Conservation (phyloP, 2,329 filamentous ascomycete species). For the Ceratocystis colombiana region DNA sequence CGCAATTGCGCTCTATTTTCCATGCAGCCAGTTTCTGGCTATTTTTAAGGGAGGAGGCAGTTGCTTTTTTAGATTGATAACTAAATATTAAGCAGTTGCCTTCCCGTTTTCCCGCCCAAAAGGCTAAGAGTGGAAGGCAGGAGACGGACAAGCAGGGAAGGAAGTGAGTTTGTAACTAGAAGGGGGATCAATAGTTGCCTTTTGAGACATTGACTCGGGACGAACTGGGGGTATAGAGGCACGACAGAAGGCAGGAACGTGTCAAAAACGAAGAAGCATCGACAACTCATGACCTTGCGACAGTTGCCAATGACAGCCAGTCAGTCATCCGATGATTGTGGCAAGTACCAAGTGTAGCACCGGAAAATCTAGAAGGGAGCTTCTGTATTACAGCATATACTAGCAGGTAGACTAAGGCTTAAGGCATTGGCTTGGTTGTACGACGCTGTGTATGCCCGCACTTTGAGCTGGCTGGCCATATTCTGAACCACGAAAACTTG, state of each 20-base stretch:
- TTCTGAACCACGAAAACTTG: not conserved
- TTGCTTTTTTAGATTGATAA: not conserved
- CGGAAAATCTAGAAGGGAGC: too few relatives aligned
- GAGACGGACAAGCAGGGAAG: not conserved
- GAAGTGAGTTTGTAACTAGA: not conserved
- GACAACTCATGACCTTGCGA: not conserved
- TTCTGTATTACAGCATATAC: too few relatives aligned
- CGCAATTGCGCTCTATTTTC: not conserved
- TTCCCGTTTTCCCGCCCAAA: not conserved
- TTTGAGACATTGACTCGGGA: constrained; percentile 14
- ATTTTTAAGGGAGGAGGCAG: not conserved
- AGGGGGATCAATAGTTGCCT: not conserved
- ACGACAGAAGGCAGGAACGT: constrained; percentile 10
- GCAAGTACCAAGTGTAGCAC: not conserved
- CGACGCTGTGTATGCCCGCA: too few relatives aligned
- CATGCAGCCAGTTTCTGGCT: not conserved
- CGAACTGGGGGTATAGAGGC: not conserved
- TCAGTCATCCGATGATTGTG: constrained; percentile 11
- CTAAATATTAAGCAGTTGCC: not conserved
- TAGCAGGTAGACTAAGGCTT: too few relatives aligned
- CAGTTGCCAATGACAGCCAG: not conserved
- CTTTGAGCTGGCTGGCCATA: not conserved
- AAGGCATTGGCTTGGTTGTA: too few relatives aligned
- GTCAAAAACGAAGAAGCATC: not conserved
- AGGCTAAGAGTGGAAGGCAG: not conserved